Evolutionary conservation across 129 eudicot genomes (phyloP), one percentile per base, ranked within the genome.

Genomic region (Tagetes erecta): DNA sequence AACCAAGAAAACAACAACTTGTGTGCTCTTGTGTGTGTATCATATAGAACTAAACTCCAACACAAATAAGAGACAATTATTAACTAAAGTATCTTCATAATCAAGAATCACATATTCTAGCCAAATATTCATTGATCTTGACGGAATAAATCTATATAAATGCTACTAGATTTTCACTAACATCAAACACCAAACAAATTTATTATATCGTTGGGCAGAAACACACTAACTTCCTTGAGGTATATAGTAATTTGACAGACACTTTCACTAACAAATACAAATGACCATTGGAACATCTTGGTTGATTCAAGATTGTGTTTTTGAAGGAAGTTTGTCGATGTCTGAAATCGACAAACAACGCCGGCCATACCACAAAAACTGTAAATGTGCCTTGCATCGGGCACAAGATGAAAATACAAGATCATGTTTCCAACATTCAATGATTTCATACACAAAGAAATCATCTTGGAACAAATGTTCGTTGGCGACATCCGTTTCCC

Each of bases 391-490:
- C 11, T 38, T 71, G 38, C 65, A 71, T 71, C 53, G 27, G 65
- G 8, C 5, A 41, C 38, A 71, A 4, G 52, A 71, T 37, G 65
- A 71, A 53, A 52, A 30, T 4, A 65, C 40, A 38, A 71, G 20
- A 39, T 10, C 39, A 2, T 71, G 65, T 39, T 20, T 53, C 11
- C 75, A 71, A 33, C 65, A 71, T 13, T 65, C 42, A 33, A 74
- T 37, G 56, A 70, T 81, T 77, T 73, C 83, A 20, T 81, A 69
- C 57, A 47, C 79, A 11, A 78, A 66, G 72, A 74, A 65, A 59
- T 36, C 71, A 13, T 47, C 53, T 0, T 27, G 65, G 64, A 64
- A 70, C 53, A 67, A 41, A 9, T 58, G 41, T 40, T 68, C 80
- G 5, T 9, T 78, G 8, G 13, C 81, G 1, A 13, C 59, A 56